phyloP scores from a whole-genome alignment of 306 rosid genomes.

The Castanea mollissima region DNA sequence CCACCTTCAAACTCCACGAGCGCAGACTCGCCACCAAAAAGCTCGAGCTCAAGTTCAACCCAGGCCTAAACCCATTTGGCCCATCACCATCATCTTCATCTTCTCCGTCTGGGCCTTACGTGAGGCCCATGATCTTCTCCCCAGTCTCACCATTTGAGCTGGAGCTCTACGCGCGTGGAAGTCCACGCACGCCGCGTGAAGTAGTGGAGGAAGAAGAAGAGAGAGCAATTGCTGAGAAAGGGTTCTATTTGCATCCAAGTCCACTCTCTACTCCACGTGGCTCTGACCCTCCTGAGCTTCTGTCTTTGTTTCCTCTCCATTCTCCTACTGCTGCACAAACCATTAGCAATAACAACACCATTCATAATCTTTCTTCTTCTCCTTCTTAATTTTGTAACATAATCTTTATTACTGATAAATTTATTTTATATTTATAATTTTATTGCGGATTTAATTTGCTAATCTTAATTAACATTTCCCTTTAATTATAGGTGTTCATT shows the following conservation, averaged over 20 bases:
- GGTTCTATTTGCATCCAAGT: slow-evolving; percentile 72
- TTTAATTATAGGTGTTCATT: too few species aligned
- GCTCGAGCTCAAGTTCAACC: slow-evolving; percentile 36
- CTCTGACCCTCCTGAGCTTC: slow-evolving; percentile 62
- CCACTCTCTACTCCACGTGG: slow-evolving; percentile 54
- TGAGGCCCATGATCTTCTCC: slow-evolving; percentile 40
- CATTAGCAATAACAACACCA: not conserved
- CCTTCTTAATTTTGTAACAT: not conserved
- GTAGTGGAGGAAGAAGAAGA: slow-evolving; percentile 44
- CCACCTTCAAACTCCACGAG: slow-evolving; percentile 78
- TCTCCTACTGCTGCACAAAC: slow-evolving; percentile 44
- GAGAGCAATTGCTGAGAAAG: slow-evolving; percentile 59
- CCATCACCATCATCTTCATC: slow-evolving; percentile 11
- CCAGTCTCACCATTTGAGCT: slow-evolving; percentile 84
- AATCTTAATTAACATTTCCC: not conserved
- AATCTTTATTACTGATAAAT: not conserved
- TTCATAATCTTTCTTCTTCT: slow-evolving; percentile 11
- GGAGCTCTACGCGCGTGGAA: slow-evolving; percentile 62
- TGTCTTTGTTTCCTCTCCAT: slow-evolving; percentile 76
- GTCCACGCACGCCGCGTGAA: slow-evolving; percentile 48
- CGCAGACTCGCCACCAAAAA: slow-evolving; percentile 64
- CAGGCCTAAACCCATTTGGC: not conserved
- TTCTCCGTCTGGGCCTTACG: not conserved
- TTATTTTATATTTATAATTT: not conserved
- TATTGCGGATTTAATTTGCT: not conserved